Conservation (phyloP, 2,329 filamentous ascomycete species). For the Ophiostoma sp. region DNA sequence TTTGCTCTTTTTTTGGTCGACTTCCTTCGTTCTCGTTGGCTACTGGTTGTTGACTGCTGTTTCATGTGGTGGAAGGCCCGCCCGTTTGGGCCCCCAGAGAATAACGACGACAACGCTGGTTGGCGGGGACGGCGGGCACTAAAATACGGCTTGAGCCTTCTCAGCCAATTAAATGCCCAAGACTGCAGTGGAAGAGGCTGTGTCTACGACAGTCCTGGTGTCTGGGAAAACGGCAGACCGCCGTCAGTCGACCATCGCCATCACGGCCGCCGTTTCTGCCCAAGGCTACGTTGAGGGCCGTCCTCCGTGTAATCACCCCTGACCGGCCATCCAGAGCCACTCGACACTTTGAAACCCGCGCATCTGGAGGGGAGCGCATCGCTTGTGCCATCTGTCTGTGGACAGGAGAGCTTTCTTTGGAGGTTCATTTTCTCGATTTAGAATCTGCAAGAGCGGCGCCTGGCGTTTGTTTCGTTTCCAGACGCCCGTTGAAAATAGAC, state of each 20-base stretch:
- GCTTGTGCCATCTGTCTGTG: conserved; percentile 25
- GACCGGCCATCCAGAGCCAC: conserved; percentile 29
- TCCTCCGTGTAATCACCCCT: neutral
- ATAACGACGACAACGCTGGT: neutral
- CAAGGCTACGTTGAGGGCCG: neutral
- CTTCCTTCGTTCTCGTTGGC: conserved; percentile 17
- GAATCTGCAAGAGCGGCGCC: neutral
- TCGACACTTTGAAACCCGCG: conserved; percentile 31
- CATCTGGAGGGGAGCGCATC: conserved; percentile 28
- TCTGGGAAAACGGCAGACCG: conserved; percentile 4
- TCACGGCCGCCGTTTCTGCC: neutral
- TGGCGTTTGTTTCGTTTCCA: conserved; percentile 22
- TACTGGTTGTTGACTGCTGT: conserved; percentile 28
- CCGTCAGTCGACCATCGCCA: neutral
- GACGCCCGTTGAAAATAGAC: conserved; percentile 8
- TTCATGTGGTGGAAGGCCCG: conserved; percentile 36
- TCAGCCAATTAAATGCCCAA: conserved; percentile 27
- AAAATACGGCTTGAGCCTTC: neutral
- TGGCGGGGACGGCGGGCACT: neutral
- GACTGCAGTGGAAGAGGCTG: neutral
- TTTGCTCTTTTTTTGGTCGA: neutral
- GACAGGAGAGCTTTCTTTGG: neutral
- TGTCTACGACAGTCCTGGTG: no score
- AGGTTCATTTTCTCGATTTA: neutral
- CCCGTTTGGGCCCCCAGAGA: conserved; percentile 20